Percentiles rank a stretch among this genome's conserved stretches.
phyloP scores from a whole-genome alignment of 1,139 yeast species.

The Candida sojae region DNA sequence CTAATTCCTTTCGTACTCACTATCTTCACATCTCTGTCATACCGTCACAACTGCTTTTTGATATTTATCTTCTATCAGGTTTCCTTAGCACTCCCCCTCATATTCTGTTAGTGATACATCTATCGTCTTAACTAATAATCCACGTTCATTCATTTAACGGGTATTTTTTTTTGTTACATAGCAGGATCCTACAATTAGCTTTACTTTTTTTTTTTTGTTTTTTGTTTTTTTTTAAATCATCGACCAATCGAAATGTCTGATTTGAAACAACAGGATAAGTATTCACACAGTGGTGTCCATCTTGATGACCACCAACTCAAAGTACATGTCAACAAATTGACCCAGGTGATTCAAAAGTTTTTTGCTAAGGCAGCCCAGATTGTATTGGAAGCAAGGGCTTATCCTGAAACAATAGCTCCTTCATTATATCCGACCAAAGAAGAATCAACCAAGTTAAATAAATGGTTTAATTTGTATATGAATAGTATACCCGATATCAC shows the following conservation, averaged over 20 bases:
- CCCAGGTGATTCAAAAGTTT: slow-evolving; percentile 62
- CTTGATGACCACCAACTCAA: slow-evolving; percentile 21
- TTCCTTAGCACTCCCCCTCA: no score
- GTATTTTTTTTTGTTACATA: no score
- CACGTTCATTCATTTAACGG: no score
- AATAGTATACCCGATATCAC: slow-evolving; percentile 41
- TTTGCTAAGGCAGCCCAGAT: slow-evolving; percentile 72
- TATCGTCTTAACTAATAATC: no score
- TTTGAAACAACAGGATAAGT: slow-evolving; percentile 1
- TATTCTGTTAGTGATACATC: no score
- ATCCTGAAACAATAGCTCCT: slow-evolving; percentile 12
- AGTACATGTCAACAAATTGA: slow-evolving; percentile 35
- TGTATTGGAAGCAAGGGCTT: slow-evolving; percentile 23
- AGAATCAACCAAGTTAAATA: slow-evolving; percentile 35
- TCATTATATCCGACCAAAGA: slow-evolving; percentile 8
- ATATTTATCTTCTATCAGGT: no score
- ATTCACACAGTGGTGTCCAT: background rate
- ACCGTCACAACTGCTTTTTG: no score
- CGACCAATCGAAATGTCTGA: background rate
- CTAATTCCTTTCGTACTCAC: background rate
- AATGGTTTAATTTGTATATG: slow-evolving; percentile 72
- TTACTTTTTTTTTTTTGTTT: no score
- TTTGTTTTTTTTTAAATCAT: background rate
- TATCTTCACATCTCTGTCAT: background rate
- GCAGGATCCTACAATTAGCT: no score